A percentile compares a stretch with the other conserved stretches of the same genome.
These are phyloP conservation scores for Skeletonema marinoi DNA, from an alignment of 108 stramenopile genomes.

Conservation along the genomic window DNA sequence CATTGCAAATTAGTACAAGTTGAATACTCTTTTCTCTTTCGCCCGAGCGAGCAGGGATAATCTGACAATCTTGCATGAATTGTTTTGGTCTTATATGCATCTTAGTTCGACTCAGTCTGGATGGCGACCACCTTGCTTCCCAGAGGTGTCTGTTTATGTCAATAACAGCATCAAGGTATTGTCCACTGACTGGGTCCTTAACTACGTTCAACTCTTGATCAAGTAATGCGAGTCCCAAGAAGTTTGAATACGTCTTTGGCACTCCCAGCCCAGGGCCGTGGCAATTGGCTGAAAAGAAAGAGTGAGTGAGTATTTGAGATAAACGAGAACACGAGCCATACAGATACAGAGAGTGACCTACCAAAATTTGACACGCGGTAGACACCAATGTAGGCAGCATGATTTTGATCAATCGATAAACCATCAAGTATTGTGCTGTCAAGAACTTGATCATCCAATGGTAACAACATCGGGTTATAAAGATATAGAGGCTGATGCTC, in stretches of 20 bases:
- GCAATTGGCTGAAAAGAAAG: conserved; percentile 23
- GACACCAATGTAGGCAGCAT: conserved; percentile 34
- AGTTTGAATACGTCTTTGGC: conserved; percentile 34
- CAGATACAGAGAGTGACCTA: not conserved
- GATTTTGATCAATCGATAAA: not conserved
- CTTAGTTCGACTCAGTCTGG: too few species aligned
- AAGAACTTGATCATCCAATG: conserved; percentile 22
- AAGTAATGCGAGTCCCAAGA: conserved; percentile 43
- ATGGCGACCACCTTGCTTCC: conserved; percentile 2
- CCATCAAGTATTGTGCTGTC: conserved; percentile 21
- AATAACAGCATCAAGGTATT: conserved; percentile 39
- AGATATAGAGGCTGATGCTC: conserved; percentile 47
- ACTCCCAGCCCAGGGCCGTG: conserved; percentile 44
- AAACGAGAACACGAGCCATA: not conserved
- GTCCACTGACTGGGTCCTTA: conserved; percentile 1
- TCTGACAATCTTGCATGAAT: conserved; percentile 45
- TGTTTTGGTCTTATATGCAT: not conserved
- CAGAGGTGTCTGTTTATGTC: conserved; percentile 35
- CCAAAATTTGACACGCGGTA: conserved; percentile 47
- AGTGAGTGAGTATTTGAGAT: not conserved
- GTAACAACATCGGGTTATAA: conserved; percentile 49
- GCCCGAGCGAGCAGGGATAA: conserved; percentile 10
- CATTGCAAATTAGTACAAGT: conserved; percentile 40
- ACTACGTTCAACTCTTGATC: conserved; percentile 42
- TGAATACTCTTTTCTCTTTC: not conserved